Percentiles rank a stretch among this genome's conserved stretches.
Evolutionary conservation across 1,139 yeast species (phyloP).

Genomic region (Yamadazyma spencermartinsiae): DNA sequence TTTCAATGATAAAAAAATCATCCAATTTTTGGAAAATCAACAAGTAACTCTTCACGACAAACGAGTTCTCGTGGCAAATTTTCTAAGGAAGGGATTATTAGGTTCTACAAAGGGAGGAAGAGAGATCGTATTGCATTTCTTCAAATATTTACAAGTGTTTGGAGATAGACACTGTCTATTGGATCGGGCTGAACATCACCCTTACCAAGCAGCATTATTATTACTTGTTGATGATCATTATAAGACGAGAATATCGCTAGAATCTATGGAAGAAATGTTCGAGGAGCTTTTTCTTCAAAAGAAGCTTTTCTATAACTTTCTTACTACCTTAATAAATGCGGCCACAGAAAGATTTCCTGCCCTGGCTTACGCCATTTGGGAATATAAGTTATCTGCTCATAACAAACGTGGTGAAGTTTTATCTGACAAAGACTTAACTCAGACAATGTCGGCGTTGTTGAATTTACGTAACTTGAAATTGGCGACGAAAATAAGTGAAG

Average conservation of each 20-base stretch:
- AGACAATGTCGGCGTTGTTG: slow-evolving; percentile 31
- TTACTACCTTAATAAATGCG: slow-evolving; percentile 25
- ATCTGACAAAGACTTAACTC: slow-evolving; percentile 27
- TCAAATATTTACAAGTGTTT: slow-evolving; percentile 17
- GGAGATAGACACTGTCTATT: slow-evolving; percentile 25
- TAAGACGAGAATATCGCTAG: not conserved
- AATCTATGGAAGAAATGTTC: slow-evolving; percentile 5
- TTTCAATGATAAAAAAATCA: slow-evolving; percentile 16
- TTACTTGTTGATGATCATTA: slow-evolving; percentile 11
- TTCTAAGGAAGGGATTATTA: slow-evolving; percentile 22
- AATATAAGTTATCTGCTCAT: slow-evolving; percentile 19
- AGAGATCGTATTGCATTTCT: slow-evolving; percentile 14
- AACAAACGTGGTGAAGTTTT: slow-evolving; percentile 9
- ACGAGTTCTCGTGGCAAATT: slow-evolving; percentile 21
- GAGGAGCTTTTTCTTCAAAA: slow-evolving; percentile 2
- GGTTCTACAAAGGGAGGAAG: slow-evolving; percentile 11
- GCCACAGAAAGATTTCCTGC: slow-evolving; percentile 21
- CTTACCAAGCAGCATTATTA: slow-evolving; percentile 22
- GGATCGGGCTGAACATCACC: slow-evolving; percentile 15
- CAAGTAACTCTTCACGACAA: slow-evolving; percentile 12
- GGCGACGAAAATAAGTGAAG: slow-evolving; percentile 27
- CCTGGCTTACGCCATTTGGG: slow-evolving; percentile 26
- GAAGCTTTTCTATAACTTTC: slow-evolving; percentile 18
- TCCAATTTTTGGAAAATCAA: slow-evolving; percentile 16
- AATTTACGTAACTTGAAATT: slow-evolving; percentile 22